Conservation (phyloP, 306 rosid genomes). For the Lathyrus aphaca region DNA sequence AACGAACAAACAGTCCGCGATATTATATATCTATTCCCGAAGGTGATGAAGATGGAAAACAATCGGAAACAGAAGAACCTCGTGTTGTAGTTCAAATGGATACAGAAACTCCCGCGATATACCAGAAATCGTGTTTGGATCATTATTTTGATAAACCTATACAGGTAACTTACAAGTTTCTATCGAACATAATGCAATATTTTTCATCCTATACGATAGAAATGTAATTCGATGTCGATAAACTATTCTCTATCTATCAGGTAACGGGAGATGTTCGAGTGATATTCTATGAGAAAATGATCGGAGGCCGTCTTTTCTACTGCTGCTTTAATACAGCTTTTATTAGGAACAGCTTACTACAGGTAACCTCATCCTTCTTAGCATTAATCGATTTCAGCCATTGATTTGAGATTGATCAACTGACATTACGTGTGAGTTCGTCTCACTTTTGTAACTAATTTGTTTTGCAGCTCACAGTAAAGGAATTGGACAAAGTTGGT, state of each 20-base stretch:
- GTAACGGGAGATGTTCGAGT: constrained; percentile 89
- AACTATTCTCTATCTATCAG: constrained; percentile 38
- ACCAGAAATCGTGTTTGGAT: constrained; percentile 81
- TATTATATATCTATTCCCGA: constrained; percentile 66
- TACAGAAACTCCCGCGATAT: constrained; percentile 76
- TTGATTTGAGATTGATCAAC: not conserved
- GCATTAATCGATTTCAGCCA: not conserved
- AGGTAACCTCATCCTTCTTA: constrained; percentile 51
- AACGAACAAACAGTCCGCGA: constrained; percentile 65
- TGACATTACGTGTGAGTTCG: not conserved
- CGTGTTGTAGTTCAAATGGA: constrained; percentile 88
- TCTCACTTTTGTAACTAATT: constrained; percentile 29
- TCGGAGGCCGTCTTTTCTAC: constrained; percentile 93
- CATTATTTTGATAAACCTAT: constrained; percentile 78
- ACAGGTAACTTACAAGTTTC: constrained; percentile 51
- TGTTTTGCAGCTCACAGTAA: constrained; percentile 61
- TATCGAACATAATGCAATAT: not conserved
- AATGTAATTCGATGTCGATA: no score
- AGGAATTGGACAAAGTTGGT: constrained; percentile 85
- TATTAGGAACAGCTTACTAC: constrained; percentile 80
- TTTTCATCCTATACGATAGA: not conserved
- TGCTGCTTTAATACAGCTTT: constrained; percentile 93
- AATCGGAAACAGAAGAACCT: constrained; percentile 55
- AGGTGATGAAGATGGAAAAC: constrained; percentile 47
- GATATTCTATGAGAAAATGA: constrained; percentile 82